phyloP scores from a whole-genome alignment of 2,329 filamentous ascomycete species.

The Microsporum canis region DNA sequence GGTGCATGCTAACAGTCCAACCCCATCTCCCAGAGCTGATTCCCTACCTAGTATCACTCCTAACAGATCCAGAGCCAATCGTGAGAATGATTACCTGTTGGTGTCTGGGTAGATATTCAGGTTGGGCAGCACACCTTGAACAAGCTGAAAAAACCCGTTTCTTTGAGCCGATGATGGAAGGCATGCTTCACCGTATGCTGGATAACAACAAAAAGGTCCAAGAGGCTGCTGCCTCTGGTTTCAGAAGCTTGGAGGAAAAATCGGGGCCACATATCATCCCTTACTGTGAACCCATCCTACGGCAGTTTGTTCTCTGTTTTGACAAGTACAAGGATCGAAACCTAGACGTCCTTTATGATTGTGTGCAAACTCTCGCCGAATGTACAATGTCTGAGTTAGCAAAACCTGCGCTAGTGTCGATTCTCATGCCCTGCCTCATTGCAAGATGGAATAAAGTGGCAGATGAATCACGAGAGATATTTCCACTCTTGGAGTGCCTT shows the following conservation, averaged over 20 bases:
- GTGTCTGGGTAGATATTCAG: conserved; percentile 87
- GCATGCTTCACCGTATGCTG: conserved; percentile 85
- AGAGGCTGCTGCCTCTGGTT: conserved; percentile 88
- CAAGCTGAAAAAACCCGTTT: conserved; percentile 58
- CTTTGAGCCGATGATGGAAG: conserved; percentile 96
- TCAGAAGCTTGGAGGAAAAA: conserved; percentile 91
- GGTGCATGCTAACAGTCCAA: conserved; percentile 78
- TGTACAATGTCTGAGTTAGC: conserved; percentile 73
- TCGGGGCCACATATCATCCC: conserved; percentile 68
- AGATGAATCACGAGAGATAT: conserved; percentile 84
- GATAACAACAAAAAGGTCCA: conserved; percentile 97
- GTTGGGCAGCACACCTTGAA: conserved; percentile 75
- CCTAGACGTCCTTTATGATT: conserved; percentile 98
- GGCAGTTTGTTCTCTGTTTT: conserved; percentile 87
- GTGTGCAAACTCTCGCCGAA: conserved; percentile 91
- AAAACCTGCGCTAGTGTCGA: conserved; percentile 65
- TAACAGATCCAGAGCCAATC: conserved; percentile 76
- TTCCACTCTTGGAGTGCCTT: conserved; percentile 89
- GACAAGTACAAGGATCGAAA: conserved; percentile 95
- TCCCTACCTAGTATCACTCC: conserved; percentile 74
- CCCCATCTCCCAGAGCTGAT: conserved; percentile 86
- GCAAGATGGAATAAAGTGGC: conserved; percentile 74
- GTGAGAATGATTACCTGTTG: conserved; percentile 96
- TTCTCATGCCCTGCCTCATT: conserved; percentile 88
- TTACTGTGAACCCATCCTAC: conserved; percentile 81